A percentile compares a stretch with the other conserved stretches of the same genome.
These are phyloP conservation scores for Monosporascus sp. DNA, from an alignment of 2,329 filamentous ascomycete species.

Conservation along the genomic window DNA sequence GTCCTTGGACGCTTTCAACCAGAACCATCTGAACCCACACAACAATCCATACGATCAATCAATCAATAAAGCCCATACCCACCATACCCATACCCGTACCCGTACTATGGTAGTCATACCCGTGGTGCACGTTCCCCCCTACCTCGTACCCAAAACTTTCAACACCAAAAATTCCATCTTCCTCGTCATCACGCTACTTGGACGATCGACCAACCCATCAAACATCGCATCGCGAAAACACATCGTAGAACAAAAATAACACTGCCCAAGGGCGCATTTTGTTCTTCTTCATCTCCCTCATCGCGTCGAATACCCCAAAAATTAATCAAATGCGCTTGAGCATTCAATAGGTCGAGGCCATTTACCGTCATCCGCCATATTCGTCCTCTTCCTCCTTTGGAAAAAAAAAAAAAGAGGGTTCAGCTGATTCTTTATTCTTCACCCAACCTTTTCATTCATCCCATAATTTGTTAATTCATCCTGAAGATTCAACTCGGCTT, in stretches of 20 bases:
- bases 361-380: neutral
- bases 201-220: neutral
- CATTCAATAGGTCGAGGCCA: neutral
- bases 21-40: too few species aligned
- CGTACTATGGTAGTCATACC: neutral
- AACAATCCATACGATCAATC: neutral
- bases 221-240: neutral
- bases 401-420: too few species aligned
- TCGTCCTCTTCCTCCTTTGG: neutral
- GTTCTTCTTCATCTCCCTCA: neutral
- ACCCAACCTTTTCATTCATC: neutral
- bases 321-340: neutral
- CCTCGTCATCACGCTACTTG: slow-evolving; percentile 1
- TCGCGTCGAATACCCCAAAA: neutral
- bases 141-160: neutral
- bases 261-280: neutral
- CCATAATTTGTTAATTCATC: too few species aligned
- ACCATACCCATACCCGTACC: too few species aligned
- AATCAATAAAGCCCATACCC: too few species aligned
- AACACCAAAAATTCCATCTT: slow-evolving; percentile 1
- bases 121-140: neutral
- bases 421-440: too few species aligned
- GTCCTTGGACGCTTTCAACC: neutral
- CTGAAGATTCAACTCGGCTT: too few species aligned
- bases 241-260: neutral